Evolutionary conservation across 2,329 filamentous ascomycete species (phyloP), one percentile per base, ranked within the genome.

Genomic region (Fusarium compactum): DNA sequence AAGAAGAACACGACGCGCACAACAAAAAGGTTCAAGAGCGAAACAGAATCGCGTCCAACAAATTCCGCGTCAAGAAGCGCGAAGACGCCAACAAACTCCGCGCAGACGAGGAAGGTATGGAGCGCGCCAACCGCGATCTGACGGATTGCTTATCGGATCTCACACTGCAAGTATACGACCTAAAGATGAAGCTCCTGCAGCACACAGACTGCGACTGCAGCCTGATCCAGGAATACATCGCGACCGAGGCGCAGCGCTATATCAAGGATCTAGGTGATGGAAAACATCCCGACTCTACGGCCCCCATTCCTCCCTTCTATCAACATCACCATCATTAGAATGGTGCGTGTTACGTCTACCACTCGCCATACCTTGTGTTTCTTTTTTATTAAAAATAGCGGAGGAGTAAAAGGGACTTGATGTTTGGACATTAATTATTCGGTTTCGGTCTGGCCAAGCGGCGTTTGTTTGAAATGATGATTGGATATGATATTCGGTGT

Each of bases 1-100:
- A 55, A 3, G n/a, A 45, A n/a, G 12, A 4, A 12, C 8, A 20
- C 18, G 12, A 20, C 10, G 0, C 1, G 1, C 11, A 32, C 11
- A 58, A 6, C 9, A 62, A 22, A 22, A 43, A 20, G 1, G 5
- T 69, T 0, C 72, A 73, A 4, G 65, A 67, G 29, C 59, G 73
- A n/a, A 76, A 73, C 20, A 73, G 75, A 12, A 22, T 73, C 11
- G 74, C 75, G 6, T 74, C 76, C 50, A 76, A 72, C 55, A 76
- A 69, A 29, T 75, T 75, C 30, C 71, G 75, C 2, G 16, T 64
- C 27, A 74, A 67, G 48, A 76, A 75, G 41, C 62, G 65, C 2
- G 65, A 71, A 10, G 62, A 71, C 15, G 61, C 65, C 2, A 56
- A 30, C 5, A 67, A 38, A 14, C 71, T 76, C 14, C 57, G 65